These are phyloP conservation scores for Plantago major DNA, from an alignment of 257 asterid species.

Conservation along the genomic window DNA sequence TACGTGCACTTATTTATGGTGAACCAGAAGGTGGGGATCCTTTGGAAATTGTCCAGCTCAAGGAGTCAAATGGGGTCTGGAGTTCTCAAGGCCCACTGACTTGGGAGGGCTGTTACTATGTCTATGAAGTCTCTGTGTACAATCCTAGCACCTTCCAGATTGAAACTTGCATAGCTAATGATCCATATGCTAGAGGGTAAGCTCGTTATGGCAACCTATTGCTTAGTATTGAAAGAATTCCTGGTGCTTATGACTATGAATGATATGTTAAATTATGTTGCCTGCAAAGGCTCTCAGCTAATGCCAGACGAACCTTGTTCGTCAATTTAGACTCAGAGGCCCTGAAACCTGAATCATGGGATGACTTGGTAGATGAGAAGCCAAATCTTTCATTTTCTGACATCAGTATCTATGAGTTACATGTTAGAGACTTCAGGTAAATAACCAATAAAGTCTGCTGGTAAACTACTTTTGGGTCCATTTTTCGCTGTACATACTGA, in stretches of 20 bases:
- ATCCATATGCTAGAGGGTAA: constrained; percentile 97
- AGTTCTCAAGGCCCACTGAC: constrained; percentile 58
- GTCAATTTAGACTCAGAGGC: constrained; percentile 70
- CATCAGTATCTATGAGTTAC: constrained; percentile 88
- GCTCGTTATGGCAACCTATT: constrained; percentile 17
- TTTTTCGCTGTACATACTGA: neutral
- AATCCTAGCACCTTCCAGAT: constrained; percentile 75
- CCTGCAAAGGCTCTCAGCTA: constrained; percentile 70
- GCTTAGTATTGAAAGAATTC: constrained; percentile 9
- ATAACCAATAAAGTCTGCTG: constrained; percentile 8
- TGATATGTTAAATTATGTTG: constrained; percentile 18
- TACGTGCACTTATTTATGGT: constrained; percentile 53
- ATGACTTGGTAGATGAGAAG: constrained; percentile 63
- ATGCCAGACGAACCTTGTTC: constrained; percentile 62
- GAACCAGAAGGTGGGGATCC: constrained; percentile 48
- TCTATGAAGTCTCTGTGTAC: constrained; percentile 80
- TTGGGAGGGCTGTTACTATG: constrained; percentile 93
- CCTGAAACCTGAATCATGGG: constrained; percentile 89
- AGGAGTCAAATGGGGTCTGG: constrained; percentile 86
- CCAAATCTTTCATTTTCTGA: constrained; percentile 74
- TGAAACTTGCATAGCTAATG: constrained; percentile 75
- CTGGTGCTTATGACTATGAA: constrained; percentile 13
- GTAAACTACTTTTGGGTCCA: constrained; percentile 13
- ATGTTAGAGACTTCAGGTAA: constrained; percentile 96
- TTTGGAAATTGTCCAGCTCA: constrained; percentile 53